Conservation (phyloP, 176 grass and related monocot genomes). For the Oryza punctata region DNA sequence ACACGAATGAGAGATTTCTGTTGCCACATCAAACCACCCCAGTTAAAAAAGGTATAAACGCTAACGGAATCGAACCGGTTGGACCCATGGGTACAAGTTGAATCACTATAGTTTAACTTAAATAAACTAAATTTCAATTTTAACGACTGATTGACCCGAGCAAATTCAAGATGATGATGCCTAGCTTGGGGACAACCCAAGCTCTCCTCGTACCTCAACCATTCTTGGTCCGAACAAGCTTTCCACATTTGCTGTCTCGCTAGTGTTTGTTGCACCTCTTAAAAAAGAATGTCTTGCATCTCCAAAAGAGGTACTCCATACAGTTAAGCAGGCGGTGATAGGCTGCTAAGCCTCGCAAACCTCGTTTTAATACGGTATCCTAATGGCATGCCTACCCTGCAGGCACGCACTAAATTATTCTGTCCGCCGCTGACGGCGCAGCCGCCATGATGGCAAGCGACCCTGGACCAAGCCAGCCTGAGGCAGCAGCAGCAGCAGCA, state of each 20-base stretch:
- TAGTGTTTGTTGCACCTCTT: neutral
- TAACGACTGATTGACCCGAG: no score
- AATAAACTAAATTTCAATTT: no score
- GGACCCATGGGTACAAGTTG: no score
- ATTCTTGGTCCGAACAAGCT: neutral
- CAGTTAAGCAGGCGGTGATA: neutral
- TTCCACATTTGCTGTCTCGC: neutral
- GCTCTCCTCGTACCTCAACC: neutral
- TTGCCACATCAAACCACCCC: neutral
- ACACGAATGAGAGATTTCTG: neutral
- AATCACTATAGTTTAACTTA: no score
- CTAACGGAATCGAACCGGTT: neutral
- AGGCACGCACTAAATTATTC: slow-evolving; percentile 31
- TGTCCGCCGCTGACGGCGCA: slow-evolving; percentile 23
- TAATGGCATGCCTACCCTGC: slow-evolving; percentile 23
- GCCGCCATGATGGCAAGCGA: slow-evolving; percentile 22
- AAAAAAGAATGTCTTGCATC: neutral
- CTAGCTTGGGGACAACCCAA: neutral
- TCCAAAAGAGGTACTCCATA: neutral
- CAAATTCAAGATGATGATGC: no score
- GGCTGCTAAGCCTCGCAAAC: neutral
- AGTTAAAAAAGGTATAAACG: neutral
- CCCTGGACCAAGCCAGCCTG: neutral
- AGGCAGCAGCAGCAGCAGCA: neutral
- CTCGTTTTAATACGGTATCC: neutral